Percentiles rank a stretch among this genome's conserved stretches.
Evolutionary conservation across 805 yeast genomes (phyloP).

Genomic region (Naumovozyma baii): DNA sequence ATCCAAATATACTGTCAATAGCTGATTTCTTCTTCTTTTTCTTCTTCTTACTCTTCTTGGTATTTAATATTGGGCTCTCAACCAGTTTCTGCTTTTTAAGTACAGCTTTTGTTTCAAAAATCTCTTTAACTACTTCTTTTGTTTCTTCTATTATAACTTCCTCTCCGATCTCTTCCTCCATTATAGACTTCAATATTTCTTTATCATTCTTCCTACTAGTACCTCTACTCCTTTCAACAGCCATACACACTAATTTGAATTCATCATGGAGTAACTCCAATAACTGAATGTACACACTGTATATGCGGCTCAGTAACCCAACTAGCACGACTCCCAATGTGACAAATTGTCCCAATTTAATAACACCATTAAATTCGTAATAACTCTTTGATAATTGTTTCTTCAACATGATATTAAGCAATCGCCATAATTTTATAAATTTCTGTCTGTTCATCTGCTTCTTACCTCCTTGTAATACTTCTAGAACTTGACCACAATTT

Average conservation of each 20-base stretch:
- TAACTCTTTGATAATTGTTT: conserved; percentile 41
- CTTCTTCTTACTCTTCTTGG: conserved; percentile 3
- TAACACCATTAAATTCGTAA: conserved; percentile 53
- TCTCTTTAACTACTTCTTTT: not conserved
- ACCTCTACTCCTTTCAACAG: conserved; percentile 5
- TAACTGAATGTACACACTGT: conserved; percentile 15
- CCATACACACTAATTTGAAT: conserved; percentile 5
- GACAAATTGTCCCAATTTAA: conserved; percentile 69
- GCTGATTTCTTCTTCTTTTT: conserved; percentile 35
- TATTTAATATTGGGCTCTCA: not conserved
- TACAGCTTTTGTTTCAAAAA: too few relatives aligned
- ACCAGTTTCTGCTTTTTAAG: not conserved
- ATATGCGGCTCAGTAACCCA: conserved; percentile 44
- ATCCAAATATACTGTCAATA: conserved; percentile 72
- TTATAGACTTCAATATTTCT: not conserved
- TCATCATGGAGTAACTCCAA: conserved; percentile 11
- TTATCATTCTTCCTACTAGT: not conserved
- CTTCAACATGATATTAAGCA: conserved; percentile 20
- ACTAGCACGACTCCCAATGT: conserved; percentile 61
- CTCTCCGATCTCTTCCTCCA: conserved; percentile 29
- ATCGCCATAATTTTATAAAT: conserved; percentile 7
- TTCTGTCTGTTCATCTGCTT: conserved; percentile 6
- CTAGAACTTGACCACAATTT: conserved; percentile 18
- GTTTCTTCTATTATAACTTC: not conserved
- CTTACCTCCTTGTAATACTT: conserved; percentile 3